These are phyloP conservation scores for Heliamphora exappendiculata DNA, from an alignment of 148 eudicot species.

Conservation along the genomic window DNA sequence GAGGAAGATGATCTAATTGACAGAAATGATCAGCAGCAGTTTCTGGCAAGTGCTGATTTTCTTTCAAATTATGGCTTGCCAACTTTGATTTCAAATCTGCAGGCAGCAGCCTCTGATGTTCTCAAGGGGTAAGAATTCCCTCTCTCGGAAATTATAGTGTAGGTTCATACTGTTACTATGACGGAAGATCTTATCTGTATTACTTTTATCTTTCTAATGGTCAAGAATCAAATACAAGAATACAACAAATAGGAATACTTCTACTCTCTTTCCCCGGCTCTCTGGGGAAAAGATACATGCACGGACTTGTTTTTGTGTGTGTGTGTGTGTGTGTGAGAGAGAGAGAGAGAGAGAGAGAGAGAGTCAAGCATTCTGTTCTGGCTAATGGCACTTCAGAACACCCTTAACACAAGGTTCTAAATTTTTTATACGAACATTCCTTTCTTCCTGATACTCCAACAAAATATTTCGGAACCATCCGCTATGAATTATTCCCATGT, in stretches of 20 bases:
- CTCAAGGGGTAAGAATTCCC: constrained; percentile 69
- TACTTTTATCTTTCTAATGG: not conserved
- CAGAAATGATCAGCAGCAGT: constrained; percentile 66
- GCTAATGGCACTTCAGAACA: not conserved
- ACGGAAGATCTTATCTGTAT: not conserved
- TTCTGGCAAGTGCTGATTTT: constrained; percentile 71
- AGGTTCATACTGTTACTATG: not conserved
- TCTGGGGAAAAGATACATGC: no score
- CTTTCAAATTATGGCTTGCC: constrained; percentile 60
- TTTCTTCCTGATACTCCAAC: not conserved
- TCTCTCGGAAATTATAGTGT: not conserved
- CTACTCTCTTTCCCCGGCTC: no score
- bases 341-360: not conserved
- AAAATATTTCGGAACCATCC: not conserved
- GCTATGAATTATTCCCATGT: not conserved
- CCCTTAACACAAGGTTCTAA: not conserved
- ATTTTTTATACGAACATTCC: not conserved
- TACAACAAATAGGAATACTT: not conserved
- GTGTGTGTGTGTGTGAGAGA: no score
- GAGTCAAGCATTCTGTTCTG: not conserved
- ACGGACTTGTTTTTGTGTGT: no score
- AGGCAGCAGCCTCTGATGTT: constrained; percentile 67
- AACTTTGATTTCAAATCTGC: constrained; percentile 47
- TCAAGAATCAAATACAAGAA: not conserved
- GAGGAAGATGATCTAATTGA: constrained; percentile 72